A percentile compares a stretch with the other conserved stretches of the same genome.
phyloP scores from a whole-genome alignment of 345 rosid species.

The Clausena lansium region DNA sequence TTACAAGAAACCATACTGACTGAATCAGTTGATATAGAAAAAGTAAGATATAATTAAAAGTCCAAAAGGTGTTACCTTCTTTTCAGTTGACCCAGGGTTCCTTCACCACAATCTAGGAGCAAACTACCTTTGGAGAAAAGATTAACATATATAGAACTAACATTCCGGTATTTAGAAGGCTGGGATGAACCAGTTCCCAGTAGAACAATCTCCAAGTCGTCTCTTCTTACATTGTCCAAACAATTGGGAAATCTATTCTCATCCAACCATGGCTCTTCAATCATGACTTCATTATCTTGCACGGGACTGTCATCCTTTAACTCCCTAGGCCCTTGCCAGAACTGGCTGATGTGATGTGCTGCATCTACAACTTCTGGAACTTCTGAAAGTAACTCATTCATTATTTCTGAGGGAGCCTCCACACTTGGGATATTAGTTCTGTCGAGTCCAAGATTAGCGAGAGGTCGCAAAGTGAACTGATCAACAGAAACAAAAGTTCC shows the following conservation, averaged over 20 bases:
- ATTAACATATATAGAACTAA: constrained; percentile 70
- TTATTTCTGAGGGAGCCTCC: constrained; percentile 42
- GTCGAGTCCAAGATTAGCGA: constrained; percentile 73
- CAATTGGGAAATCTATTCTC: constrained; percentile 61
- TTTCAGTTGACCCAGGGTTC: constrained; percentile 90
- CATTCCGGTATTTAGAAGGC: constrained; percentile 94
- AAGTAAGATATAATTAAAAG: background rate
- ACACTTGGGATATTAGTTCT: constrained; percentile 61
- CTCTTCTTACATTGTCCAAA: constrained; percentile 70
- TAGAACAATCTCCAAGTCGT: constrained; percentile 88
- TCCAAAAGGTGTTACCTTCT: constrained; percentile 51
- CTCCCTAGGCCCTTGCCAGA: constrained; percentile 47
- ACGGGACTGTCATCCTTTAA: constrained; percentile 16
- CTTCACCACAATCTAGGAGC: constrained; percentile 94
- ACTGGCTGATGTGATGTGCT: constrained; percentile 45
- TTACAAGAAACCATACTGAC: background rate
- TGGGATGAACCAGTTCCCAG: constrained; percentile 97
- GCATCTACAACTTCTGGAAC: constrained; percentile 72
- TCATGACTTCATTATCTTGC: constrained; percentile 32
- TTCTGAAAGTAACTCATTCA: constrained; percentile 61
- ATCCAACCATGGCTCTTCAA: constrained; percentile 76
- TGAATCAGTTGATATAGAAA: background rate
- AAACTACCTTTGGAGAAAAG: constrained; percentile 76
- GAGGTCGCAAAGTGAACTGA: constrained; percentile 93
- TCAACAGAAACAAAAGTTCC: background rate